These are phyloP conservation scores for Spathaspora boniae DNA, from an alignment of 805 yeast species.

Conservation along the genomic window DNA sequence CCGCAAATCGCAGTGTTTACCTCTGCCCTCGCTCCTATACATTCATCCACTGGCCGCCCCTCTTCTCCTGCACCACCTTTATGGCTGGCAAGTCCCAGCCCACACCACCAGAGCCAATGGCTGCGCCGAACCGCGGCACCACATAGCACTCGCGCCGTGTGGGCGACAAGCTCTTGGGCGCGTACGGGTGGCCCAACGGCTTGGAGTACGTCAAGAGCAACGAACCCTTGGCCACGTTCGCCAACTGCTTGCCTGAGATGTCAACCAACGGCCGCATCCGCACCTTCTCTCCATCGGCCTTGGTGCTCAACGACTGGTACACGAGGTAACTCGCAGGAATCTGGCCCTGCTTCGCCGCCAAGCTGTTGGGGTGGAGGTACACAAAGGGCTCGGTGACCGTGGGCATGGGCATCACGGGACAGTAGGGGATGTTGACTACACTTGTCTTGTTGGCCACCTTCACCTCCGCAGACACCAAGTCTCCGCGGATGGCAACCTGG, in stretches of 20 bases:
- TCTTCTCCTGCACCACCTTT: constrained; percentile 69
- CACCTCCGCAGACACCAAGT: constrained; percentile 61
- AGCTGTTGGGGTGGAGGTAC: constrained; percentile 77
- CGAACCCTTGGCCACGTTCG: constrained; percentile 72
- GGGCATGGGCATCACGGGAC: constrained; percentile 49
- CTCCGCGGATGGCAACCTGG: constrained; percentile 84
- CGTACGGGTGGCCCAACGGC: constrained; percentile 88
- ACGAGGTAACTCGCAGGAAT: constrained; percentile 79
- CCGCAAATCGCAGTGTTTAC: no score
- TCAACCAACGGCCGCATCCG: constrained; percentile 78
- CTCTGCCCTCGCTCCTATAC: background rate
- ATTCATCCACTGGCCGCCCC: constrained; percentile 63
- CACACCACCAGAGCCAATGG: constrained; percentile 74
- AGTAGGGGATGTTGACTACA: constrained; percentile 61
- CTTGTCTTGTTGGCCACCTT: constrained; percentile 54
- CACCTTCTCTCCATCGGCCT: constrained; percentile 44
- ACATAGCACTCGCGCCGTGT: constrained; percentile 84
- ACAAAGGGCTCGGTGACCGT: constrained; percentile 51
- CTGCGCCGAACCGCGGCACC: constrained; percentile 85
- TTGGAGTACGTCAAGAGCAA: constrained; percentile 80
- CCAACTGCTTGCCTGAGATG: constrained; percentile 67
- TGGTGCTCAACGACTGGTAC: constrained; percentile 59
- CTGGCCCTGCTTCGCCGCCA: constrained; percentile 57
- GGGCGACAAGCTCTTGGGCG: constrained; percentile 63
- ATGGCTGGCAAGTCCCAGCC: constrained; percentile 89